phyloP scores from a whole-genome alignment of 2,329 filamentous ascomycete species.

The Fusarium pseudograminearum region DNA sequence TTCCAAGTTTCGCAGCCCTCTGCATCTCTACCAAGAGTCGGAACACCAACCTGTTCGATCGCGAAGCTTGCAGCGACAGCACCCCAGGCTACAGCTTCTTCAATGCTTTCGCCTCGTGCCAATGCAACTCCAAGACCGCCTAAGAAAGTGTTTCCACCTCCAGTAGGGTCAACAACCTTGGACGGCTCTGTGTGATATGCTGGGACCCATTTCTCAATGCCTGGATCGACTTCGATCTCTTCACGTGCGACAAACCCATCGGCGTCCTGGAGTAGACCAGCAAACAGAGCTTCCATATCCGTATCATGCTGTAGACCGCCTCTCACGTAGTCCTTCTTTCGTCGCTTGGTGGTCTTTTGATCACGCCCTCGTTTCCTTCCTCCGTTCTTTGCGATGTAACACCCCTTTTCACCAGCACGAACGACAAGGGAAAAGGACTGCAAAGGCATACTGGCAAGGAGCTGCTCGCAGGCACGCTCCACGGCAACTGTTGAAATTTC shows the following conservation, averaged over 20 bases:
- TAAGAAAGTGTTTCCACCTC: constrained; percentile 92
- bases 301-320: constrained; percentile 69
- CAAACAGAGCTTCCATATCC: constrained; percentile 73
- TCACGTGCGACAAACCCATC: constrained; percentile 67
- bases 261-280: constrained; percentile 66
- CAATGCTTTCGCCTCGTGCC: constrained; percentile 69
- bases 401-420: constrained; percentile 78
- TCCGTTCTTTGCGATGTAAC: constrained; percentile 71
- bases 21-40: constrained; percentile 62
- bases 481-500: constrained; percentile 64
- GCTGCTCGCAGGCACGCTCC: constrained; percentile 71
- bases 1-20: constrained; percentile 71
- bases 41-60: constrained; percentile 93
- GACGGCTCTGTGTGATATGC: constrained; percentile 71
- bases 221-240: constrained; percentile 72
- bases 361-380: constrained; percentile 60
- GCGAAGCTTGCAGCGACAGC: constrained; percentile 89
- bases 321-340: constrained; percentile 60
- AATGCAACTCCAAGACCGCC: constrained; percentile 69
- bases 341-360: constrained; percentile 48
- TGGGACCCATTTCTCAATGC: constrained; percentile 79
- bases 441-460: constrained; percentile 73
- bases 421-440: constrained; percentile 76
- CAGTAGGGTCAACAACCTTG: constrained; percentile 89
- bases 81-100: constrained; percentile 81